Conservation (phyloP, 2,329 filamentous ascomycete species). For the Paraphaeosphaeria sporulosa region DNA sequence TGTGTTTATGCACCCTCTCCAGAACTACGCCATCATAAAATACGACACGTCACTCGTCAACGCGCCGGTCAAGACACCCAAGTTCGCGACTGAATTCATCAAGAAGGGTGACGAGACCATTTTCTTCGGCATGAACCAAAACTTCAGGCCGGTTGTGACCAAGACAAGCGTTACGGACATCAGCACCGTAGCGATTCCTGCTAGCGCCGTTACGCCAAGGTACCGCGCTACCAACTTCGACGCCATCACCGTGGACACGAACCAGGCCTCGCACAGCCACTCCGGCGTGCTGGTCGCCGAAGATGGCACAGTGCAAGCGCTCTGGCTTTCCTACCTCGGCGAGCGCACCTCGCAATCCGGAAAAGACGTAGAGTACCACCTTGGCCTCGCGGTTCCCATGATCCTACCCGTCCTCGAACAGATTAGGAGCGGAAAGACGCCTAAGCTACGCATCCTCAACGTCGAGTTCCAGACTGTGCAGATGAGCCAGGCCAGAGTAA, state of each 20-base stretch:
- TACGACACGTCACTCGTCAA: slow-evolving; percentile 95
- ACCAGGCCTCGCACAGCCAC: slow-evolving; percentile 87
- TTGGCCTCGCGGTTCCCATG: slow-evolving; percentile 88
- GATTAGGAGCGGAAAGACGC: slow-evolving; percentile 80
- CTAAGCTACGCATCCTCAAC: slow-evolving; percentile 87
- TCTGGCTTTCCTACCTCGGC: slow-evolving; percentile 97
- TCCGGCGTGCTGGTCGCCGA: slow-evolving; percentile 90
- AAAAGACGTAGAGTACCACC: slow-evolving; percentile 95
- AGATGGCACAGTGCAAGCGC: slow-evolving; percentile 89
- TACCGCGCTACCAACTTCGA: slow-evolving; percentile 96
- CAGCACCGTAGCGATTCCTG: slow-evolving; percentile 94
- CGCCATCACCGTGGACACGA: slow-evolving; percentile 96
- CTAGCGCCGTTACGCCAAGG: slow-evolving; percentile 87
- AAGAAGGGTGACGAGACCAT: slow-evolving; percentile 94
- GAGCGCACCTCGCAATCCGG: slow-evolving; percentile 80
- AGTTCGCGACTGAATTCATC: slow-evolving; percentile 79
- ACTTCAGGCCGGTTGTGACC: slow-evolving; percentile 89
- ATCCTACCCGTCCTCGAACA: slow-evolving; percentile 87
- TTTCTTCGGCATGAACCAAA: slow-evolving; percentile 98
- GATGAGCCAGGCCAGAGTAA: slow-evolving; percentile 95
- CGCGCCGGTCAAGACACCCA: slow-evolving; percentile 89
- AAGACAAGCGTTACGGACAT: slow-evolving; percentile 97
- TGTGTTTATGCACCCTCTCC: slow-evolving; percentile 92
- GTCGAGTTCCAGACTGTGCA: slow-evolving; percentile 95
- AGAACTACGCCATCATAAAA: slow-evolving; percentile 95